These are phyloP conservation scores for Solanum clarkiae DNA, from an alignment of 257 asterid species.

Conservation along the genomic window DNA sequence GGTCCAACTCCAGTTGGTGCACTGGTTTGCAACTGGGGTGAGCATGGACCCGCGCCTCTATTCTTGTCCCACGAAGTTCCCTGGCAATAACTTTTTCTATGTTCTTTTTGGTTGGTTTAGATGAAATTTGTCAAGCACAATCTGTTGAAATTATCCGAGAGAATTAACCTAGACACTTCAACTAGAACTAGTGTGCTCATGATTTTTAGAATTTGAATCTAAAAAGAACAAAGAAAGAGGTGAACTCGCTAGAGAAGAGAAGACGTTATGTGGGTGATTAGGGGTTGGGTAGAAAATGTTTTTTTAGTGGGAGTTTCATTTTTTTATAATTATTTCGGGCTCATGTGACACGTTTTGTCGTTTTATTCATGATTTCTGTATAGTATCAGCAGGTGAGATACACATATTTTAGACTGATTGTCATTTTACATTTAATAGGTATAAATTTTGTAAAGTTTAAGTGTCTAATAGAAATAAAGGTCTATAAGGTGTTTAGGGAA, in stretches of 20 bases:
- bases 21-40: not conserved
- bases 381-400: not conserved
- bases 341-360: too few relatives aligned
- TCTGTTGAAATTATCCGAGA: too few relatives aligned
- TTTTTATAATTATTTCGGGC: too few relatives aligned
- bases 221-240: not conserved
- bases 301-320: too few relatives aligned
- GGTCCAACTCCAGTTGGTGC: not conserved
- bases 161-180: not conserved
- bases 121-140: not conserved
- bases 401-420: too few relatives aligned
- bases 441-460: too few relatives aligned
- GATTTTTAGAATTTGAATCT: not conserved
- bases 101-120: not conserved
- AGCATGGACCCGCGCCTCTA: not conserved
- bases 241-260: not conserved
- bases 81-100: not conserved
- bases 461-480: too few relatives aligned
- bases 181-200: not conserved
- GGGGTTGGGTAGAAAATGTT: too few relatives aligned
- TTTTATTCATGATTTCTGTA: not conserved
- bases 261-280: not conserved
- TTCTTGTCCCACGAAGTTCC: not conserved
- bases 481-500: too few relatives aligned
- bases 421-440: too few relatives aligned